Percentiles rank a stretch among this genome's conserved stretches.
Conservation (phyloP, 75 land plant species). For the Sequoiadendron giganteum region DNA sequence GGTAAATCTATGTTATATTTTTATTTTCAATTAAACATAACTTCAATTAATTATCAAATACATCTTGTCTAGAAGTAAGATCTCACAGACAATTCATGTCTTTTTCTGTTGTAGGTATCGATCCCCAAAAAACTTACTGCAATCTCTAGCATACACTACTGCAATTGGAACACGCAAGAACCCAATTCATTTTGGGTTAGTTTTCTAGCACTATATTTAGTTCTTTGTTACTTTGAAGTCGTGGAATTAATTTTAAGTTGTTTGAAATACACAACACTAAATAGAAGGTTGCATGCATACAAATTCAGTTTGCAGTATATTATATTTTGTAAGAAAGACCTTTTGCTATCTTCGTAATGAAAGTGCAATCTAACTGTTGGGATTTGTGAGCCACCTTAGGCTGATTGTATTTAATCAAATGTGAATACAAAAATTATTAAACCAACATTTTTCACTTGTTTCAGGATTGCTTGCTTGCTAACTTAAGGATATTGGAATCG, state of each 20-base stretch:
- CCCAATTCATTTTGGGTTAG: not conserved
- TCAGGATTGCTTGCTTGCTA: not conserved
- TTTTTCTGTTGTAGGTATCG: slow-evolving; percentile 61
- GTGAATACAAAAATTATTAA: not conserved
- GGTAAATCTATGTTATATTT: slow-evolving; percentile 39
- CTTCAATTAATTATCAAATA: not conserved
- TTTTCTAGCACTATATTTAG: not conserved
- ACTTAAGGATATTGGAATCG: not conserved
- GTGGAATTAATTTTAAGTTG: not conserved
- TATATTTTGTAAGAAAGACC: not conserved
- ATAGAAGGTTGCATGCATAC: not conserved
- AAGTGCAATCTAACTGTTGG: not conserved
- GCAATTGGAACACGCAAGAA: slow-evolving; percentile 58
- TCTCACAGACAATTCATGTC: not conserved
- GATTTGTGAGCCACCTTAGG: not conserved
- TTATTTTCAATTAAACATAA: not conserved
- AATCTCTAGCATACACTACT: slow-evolving; percentile 56
- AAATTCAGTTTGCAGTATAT: not conserved
- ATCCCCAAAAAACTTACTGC: slow-evolving; percentile 84
- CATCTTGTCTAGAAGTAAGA: not conserved
- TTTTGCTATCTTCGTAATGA: not conserved
- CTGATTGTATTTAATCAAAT: not conserved
- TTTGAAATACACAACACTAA: not conserved
- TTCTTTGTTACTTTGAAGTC: not conserved
- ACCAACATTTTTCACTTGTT: not conserved